phyloP scores from a whole-genome alignment of 257 asterid genomes.

The Eucommia ulmoides region DNA sequence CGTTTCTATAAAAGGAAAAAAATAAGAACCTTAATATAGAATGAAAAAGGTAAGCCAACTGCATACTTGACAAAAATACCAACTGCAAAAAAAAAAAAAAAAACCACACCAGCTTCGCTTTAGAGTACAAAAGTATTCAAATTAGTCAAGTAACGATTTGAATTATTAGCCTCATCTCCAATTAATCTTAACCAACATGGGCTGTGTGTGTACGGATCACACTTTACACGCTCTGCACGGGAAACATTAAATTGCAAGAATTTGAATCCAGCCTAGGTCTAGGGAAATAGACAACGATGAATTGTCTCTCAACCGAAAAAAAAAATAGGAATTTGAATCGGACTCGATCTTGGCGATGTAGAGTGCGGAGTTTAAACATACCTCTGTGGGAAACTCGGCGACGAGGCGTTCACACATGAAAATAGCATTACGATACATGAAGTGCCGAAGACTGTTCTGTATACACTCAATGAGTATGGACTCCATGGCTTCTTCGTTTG shows the following conservation, averaged over 20 bases:
- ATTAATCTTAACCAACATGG: no score
- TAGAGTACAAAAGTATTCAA: not conserved
- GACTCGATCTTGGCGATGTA: not conserved
- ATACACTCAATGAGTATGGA: constrained; percentile 51
- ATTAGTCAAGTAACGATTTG: no score
- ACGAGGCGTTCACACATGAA: constrained; percentile 93
- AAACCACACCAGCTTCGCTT: no score
- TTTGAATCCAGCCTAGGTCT: not conserved
- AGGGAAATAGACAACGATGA: not conserved
- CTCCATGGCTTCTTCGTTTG: constrained; percentile 37
- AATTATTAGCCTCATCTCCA: no score
- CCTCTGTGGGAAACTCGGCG: constrained; percentile 92
- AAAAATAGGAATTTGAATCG: not conserved
- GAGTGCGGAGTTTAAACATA: constrained; percentile 3
- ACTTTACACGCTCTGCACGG: no score
- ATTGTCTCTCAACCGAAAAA: not conserved
- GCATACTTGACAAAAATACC: no score
- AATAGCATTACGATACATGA: constrained; percentile 73
- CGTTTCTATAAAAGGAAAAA: no score
- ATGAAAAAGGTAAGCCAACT: no score
- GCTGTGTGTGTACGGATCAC: no score
- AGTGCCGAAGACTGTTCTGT: constrained; percentile 51
- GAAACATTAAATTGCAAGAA: not conserved
- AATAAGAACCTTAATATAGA: no score
- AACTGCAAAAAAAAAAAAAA: no score